A percentile compares a stretch with the other conserved stretches of the same genome.
These are phyloP conservation scores for Besnoitia besnoiti DNA, from an alignment of 169 alveolate genomes.

Conservation along the genomic window DNA sequence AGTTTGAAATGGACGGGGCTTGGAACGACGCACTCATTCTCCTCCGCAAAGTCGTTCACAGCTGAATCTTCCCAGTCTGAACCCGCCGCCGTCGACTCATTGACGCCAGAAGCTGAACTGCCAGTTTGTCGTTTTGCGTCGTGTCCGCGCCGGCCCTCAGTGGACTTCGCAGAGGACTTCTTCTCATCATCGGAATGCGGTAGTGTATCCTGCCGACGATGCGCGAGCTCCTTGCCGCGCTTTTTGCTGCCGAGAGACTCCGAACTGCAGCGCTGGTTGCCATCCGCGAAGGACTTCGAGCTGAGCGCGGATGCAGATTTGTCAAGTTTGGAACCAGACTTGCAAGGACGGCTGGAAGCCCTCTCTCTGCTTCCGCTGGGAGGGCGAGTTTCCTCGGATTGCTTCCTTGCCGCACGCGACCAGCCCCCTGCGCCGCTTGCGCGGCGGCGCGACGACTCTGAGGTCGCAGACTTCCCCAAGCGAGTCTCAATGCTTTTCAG, in stretches of 20 bases:
- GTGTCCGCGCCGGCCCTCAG: not conserved
- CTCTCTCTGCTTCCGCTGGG: not conserved
- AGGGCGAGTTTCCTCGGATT: not conserved
- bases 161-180: not conserved
- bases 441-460: not conserved
- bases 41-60: conserved; percentile 24
- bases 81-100: conserved; percentile 5
- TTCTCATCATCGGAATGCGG: not conserved
- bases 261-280: not conserved
- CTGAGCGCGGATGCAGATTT: not conserved
- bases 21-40: not conserved
- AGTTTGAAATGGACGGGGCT: conserved; percentile 2
- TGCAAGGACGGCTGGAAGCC: not conserved
- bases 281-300: not conserved
- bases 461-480: not conserved
- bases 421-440: not conserved
- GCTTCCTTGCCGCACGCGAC: not conserved
- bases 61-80: conserved; percentile 19
- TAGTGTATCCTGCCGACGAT: not conserved
- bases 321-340: not conserved
- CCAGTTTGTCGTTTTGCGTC: not conserved
- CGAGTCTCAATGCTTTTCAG: conserved; percentile 54
- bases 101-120: not conserved
- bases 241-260: no score
- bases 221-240: not conserved